Base-by-base conservation (phyloP, 2,329 filamentous ascomycete species). In the Colletotrichum nymphaeae region DNA sequence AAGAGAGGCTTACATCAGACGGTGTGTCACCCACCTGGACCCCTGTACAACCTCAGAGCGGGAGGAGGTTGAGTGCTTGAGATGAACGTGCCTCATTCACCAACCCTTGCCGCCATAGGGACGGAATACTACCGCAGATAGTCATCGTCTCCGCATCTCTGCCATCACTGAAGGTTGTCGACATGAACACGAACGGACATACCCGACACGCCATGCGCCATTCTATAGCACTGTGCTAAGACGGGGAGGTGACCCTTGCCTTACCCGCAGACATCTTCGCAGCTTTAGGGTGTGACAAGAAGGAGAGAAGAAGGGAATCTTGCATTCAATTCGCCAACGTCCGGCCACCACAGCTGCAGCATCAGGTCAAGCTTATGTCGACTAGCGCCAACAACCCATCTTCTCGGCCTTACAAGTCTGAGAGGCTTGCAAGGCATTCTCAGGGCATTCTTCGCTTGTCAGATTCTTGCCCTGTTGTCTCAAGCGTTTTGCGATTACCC, bases 1-100 rank as follows among this genome's bases (percentile, higher is more conserved):
- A 65, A 42, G 53, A 56, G 56, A 60, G 32, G 71, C 67, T 73
- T 73, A 71, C 67, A 56, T 73, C 71, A 73, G 71, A 73, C 55
- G 22, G 28, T 32, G 62, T 70, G 59, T 57, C 12, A 65, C 67
- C 26, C 46, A 32, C 16, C 24, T 42, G 24, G 30, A 57, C 24
- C 67, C 67, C 28, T 42, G 46, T 57, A 28, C 19, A 53, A 66
- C 49, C 35, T 32, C 60, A 62, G 55, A 28, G 55, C 35, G 26
- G 16, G 42, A 42, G 63, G 24, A 60, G 28, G 22, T 55, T 46
- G 37, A 28, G 28, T 42, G 67, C 26, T 60, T 60, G 22, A 49
- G 46, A 57, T 62, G 67, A 53, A 60, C 46, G 26, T n/a, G 46
- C 35, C 63, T 63, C n/a, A 30, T 49, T 22, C 49, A 28, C 56